These are phyloP conservation scores for Grosmannia clavigera DNA, from an alignment of 2,329 filamentous ascomycete species.

Conservation along the genomic window DNA sequence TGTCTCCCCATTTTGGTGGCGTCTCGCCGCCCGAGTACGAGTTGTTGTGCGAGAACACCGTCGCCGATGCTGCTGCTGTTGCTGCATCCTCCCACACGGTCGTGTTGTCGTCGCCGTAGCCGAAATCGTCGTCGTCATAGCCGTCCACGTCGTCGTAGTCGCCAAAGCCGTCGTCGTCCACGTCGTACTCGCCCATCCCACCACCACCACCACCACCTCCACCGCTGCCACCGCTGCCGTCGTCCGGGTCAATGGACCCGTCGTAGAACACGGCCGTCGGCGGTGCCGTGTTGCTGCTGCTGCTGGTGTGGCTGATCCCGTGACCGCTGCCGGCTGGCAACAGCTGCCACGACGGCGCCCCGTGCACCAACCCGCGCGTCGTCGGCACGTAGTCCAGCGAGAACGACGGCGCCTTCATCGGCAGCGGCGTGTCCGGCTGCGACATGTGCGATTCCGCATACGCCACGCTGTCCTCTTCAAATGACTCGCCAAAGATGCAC, in stretches of 20 bases:
- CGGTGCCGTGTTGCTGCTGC: conserved; percentile 4
- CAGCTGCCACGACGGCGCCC: not conserved
- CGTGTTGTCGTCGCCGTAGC: conserved; percentile 33
- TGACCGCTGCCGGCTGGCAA: not conserved
- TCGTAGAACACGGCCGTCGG: conserved; percentile 8
- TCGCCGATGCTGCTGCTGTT: conserved; percentile 32
- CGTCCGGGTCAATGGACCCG: conserved; percentile 11
- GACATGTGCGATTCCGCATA: conserved; percentile 44
- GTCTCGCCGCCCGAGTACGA: conserved; percentile 53
- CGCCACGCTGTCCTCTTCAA: conserved; percentile 45
- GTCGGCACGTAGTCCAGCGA: conserved; percentile 55
- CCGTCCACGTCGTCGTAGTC: conserved; percentile 19
- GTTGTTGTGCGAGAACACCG: conserved; percentile 28
- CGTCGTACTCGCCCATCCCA: conserved; percentile 26
- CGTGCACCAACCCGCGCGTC: conserved; percentile 12
- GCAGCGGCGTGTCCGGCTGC: conserved; percentile 48
- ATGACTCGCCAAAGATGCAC: conserved; percentile 54
- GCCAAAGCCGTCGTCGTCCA: conserved; percentile 31
- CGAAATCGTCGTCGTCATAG: conserved; percentile 35
- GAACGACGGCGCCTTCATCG: conserved; percentile 53
- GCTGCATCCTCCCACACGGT: conserved; percentile 42
- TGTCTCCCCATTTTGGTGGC: conserved; percentile 32
- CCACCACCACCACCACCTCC: conserved; percentile 36
- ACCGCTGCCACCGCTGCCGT: not conserved
- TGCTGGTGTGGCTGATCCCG: conserved; percentile 2